Evolutionary conservation across 2,329 filamentous ascomycete genomes (phyloP).

Genomic region (Grosmannia serpens): DNA sequence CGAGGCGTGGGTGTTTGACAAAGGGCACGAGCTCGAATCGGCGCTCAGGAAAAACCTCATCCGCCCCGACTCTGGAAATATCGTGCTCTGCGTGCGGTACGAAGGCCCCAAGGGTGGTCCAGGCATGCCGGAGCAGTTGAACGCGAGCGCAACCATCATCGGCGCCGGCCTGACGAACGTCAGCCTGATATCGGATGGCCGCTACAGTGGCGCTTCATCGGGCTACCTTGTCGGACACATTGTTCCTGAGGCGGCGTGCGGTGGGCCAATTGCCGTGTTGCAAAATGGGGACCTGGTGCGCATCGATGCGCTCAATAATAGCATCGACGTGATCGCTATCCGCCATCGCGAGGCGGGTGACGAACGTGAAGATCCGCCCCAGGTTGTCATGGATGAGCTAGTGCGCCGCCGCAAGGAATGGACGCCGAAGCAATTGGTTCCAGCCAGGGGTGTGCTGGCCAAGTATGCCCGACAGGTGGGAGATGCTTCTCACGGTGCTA

Average conservation of each 20-base stretch:
- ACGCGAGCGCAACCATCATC: constrained; percentile 82
- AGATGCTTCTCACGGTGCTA: constrained; percentile 82
- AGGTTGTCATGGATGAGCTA: constrained; percentile 40
- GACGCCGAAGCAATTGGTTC: constrained; percentile 56
- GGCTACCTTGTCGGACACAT: constrained; percentile 93
- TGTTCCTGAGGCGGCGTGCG: constrained; percentile 77
- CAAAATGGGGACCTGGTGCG: constrained; percentile 70
- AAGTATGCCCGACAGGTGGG: constrained; percentile 85
- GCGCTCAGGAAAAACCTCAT: constrained; percentile 55
- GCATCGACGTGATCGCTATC: constrained; percentile 47
- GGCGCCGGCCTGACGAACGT: constrained; percentile 80
- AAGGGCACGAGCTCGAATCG: constrained; percentile 66
- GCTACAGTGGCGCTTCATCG: constrained; percentile 80
- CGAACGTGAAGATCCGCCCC: constrained; percentile 10
- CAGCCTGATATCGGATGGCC: constrained; percentile 82
- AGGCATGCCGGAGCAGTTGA: constrained; percentile 92
- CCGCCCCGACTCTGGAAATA: constrained; percentile 49
- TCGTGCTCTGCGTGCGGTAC: constrained; percentile 84
- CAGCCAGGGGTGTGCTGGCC: constrained; percentile 73
- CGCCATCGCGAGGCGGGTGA: constrained; percentile 24
- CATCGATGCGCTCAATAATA: constrained; percentile 74
- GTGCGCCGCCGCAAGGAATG: constrained; percentile 46
- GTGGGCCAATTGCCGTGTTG: constrained; percentile 79
- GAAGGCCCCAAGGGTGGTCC: constrained; percentile 90
- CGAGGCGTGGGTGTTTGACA: constrained; percentile 73